Conservation (phyloP, 495 filamentous ascomycete genomes). For the Daldinia bambusicola region DNA sequence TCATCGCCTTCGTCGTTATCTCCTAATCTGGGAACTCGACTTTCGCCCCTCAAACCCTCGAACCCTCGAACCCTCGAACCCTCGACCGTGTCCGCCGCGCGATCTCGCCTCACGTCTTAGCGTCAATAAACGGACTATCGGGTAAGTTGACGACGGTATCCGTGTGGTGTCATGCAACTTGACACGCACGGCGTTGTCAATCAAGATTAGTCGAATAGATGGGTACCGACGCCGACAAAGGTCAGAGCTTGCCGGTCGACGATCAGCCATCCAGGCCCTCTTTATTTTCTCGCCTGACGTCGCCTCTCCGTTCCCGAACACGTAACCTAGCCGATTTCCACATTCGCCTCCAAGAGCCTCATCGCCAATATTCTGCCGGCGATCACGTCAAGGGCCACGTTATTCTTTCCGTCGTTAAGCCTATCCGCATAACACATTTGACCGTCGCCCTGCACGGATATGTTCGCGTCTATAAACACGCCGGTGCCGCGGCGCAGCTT, state of each 20-base stretch:
- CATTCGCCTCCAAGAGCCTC: conserved; percentile 83
- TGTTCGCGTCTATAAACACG: conserved; percentile 86
- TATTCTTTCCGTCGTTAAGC: conserved; percentile 80
- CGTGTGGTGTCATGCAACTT: conserved; percentile 45
- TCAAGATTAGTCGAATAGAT: conserved; percentile 46
- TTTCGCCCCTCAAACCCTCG: conserved; percentile 7
- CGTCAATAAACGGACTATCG: conserved; percentile 16
- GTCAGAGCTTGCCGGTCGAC: conserved; percentile 44
- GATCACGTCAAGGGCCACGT: conserved; percentile 77
- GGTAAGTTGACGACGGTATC: conserved; percentile 32
- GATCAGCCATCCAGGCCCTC: conserved; percentile 53
- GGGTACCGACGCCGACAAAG: conserved; percentile 50
- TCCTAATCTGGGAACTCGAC: conserved; percentile 3
- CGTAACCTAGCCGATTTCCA: conserved; percentile 86
- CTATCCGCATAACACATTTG: conserved; percentile 89
- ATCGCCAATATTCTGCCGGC: conserved; percentile 80
- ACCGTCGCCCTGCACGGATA: conserved; percentile 87
- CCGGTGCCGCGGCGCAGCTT: conserved; percentile 70
- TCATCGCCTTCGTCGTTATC: conserved; percentile 2
- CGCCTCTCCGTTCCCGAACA: conserved; percentile 67
- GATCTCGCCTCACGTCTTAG: conserved; percentile 11
- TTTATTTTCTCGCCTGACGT: conserved; percentile 61
- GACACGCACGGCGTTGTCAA: conserved; percentile 46
- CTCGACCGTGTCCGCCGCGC: conserved; percentile 11
- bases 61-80: neutral